Evolutionary conservation across 306 rosid genomes (phyloP), one percentile per base, ranked within the genome.

Genomic region (Lagenaria siceraria): DNA sequence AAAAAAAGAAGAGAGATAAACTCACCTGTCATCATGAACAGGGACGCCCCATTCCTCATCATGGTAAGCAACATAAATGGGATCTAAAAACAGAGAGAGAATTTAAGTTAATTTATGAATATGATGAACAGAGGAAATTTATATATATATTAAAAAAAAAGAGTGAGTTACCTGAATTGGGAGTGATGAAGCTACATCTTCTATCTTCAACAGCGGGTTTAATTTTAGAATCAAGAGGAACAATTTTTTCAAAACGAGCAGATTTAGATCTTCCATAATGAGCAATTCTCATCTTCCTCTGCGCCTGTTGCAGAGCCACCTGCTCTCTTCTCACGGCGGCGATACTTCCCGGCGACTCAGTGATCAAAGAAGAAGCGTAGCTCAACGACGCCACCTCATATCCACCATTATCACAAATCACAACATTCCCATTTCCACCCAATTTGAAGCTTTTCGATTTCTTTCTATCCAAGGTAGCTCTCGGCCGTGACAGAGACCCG

Each of bases 41-140:
- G 99, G 98, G 83, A 92, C 99, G 52, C 99, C 99, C 99, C 99
- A 96, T 85, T 96, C 99, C 85, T 96, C 87, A 81, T 96, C 99
- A 82, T 96, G 99, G 85, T 96, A 96, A 78, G 98, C 97, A 83
- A 95, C 86, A 86, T 96, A 96, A 80, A 96, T 81, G 56, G 98
- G 96, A 90, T 92, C 99, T 96, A 17, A 24, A 78, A 40, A 18
- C 21, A 46, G 17, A 70, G 33, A 48, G 22, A 58, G 19, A 12
- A n/a, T 2, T 24, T 63, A 43, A 84, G 2, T 51, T 17, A 51
- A 51, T 51, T 36, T n/a, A 65, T 64, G 22, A 63, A 63, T 33
- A 33, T 31, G 19, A 52, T 49, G 9, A 63, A 33, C 14, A 35
- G 48, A 13, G 71, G 14, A 18, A 40, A 8, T 33, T 17, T 7